Percentiles rank a stretch among this genome's conserved stretches.
Conservation (phyloP, 306 rosid species). For the Castanea sativa region DNA sequence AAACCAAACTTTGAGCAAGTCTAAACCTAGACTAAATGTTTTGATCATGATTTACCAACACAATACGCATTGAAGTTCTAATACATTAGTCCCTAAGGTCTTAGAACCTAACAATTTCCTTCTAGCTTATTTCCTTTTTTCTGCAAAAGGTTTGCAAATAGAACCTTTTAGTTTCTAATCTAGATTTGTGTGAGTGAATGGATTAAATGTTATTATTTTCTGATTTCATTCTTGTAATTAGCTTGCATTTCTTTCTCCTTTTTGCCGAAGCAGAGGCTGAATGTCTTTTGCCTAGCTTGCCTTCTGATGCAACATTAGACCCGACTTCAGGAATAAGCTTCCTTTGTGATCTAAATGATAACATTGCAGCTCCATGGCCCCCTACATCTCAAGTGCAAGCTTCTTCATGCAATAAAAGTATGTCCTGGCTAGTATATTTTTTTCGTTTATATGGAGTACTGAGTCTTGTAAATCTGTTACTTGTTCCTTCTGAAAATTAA, state of each 20-base stretch:
- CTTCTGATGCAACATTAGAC: constrained; percentile 90
- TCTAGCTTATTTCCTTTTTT: background rate
- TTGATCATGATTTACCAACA: too few species aligned
- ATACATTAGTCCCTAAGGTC: too few species aligned
- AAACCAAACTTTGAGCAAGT: too few species aligned
- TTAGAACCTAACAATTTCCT: too few species aligned
- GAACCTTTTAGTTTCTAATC: background rate
- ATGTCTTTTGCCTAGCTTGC: constrained; percentile 91
- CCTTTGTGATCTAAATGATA: constrained; percentile 92
- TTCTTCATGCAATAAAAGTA: constrained; percentile 85
- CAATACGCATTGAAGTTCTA: too few species aligned
- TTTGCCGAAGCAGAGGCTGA: constrained; percentile 64
- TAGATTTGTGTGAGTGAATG: background rate
- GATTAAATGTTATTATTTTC: background rate
- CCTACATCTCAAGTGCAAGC: constrained; percentile 51
- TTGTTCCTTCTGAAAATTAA: background rate
- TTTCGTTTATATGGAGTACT: background rate
- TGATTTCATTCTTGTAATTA: background rate
- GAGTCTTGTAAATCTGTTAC: background rate
- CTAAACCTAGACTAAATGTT: too few species aligned
- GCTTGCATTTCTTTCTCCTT: constrained; percentile 23
- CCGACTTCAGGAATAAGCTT: constrained; percentile 75
- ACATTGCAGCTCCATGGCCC: constrained; percentile 98
- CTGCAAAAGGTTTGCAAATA: background rate
- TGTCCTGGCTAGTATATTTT: constrained; percentile 18